Evolutionary conservation across 2,329 filamentous ascomycete genomes (phyloP).

Genomic region (Monosporascus sp.): DNA sequence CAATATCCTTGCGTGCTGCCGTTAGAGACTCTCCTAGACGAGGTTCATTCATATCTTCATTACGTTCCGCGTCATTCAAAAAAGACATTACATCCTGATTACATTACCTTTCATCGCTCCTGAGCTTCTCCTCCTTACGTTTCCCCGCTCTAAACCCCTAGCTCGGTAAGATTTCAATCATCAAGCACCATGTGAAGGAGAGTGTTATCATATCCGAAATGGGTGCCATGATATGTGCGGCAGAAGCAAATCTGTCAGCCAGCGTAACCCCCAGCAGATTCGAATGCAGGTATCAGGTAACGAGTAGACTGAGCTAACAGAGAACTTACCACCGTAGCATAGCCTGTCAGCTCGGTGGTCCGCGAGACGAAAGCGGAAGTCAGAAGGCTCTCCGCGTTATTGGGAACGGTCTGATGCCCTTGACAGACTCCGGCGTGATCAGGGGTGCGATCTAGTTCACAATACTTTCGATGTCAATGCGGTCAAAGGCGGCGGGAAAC

Average conservation of each 20-base stretch:
- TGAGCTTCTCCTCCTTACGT: too few species aligned
- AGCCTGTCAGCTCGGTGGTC: conserved; percentile 37
- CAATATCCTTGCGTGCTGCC: too few species aligned
- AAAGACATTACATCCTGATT: too few species aligned
- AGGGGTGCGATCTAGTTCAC: conserved; percentile 33
- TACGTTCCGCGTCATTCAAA: too few species aligned
- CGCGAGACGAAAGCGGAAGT: conserved; percentile 35
- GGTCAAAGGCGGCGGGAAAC: too few species aligned
- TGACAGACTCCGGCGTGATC: conserved; percentile 33
- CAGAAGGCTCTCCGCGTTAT: conserved; percentile 34
- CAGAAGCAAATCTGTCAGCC: conserved; percentile 4
- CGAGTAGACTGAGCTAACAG: too few species aligned
- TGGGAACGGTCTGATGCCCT: conserved; percentile 29
- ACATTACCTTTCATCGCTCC: too few species aligned
- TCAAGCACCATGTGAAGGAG: conserved; percentile 20
- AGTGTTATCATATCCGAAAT: conserved; percentile 25
- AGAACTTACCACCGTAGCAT: conserved; percentile 35
- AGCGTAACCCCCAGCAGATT: not conserved
- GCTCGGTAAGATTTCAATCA: too few species aligned
- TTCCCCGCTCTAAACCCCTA: too few species aligned
- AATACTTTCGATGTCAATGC: conserved; percentile 33
- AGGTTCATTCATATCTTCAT: too few species aligned
- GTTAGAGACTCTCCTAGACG: too few species aligned
- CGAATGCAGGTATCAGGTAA: too few species aligned
- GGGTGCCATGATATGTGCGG: conserved; percentile 21